Conservation (phyloP, 2,329 filamentous ascomycete genomes). For the Rutstroemia sp. region DNA sequence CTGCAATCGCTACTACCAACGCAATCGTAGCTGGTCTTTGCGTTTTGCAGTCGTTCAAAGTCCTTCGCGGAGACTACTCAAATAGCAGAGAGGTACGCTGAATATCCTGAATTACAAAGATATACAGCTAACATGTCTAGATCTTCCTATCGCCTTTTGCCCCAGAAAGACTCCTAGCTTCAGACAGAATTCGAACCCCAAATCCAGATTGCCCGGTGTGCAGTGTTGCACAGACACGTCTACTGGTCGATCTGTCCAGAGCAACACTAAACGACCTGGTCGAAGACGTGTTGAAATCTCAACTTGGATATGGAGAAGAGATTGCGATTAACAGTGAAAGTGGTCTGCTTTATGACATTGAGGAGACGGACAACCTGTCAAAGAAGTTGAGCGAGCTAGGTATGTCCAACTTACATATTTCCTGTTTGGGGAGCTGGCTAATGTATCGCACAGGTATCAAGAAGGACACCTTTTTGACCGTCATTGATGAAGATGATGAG, state of each 20-base stretch:
- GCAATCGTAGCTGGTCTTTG: conserved; percentile 91
- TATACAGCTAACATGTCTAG: conserved; percentile 30
- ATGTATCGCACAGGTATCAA: conserved; percentile 47
- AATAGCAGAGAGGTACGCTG: conserved; percentile 63
- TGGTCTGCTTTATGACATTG: conserved; percentile 80
- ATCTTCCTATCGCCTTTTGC: conserved; percentile 72
- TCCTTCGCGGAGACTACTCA: conserved; percentile 64
- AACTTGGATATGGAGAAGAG: conserved; percentile 74
- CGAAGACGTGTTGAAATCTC: conserved; percentile 59
- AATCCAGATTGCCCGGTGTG: conserved; percentile 83
- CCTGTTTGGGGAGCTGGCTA: neutral
- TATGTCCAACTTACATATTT: conserved; percentile 28
- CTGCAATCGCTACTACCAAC: conserved; percentile 95
- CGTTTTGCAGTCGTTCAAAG: conserved; percentile 87
- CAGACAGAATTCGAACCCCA: conserved; percentile 52
- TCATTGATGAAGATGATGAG: conserved; percentile 75
- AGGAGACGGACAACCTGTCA: conserved; percentile 76
- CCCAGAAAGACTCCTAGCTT: conserved; percentile 48
- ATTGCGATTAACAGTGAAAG: conserved; percentile 69
- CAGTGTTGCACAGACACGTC: conserved; percentile 59
- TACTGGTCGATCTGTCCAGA: conserved; percentile 60
- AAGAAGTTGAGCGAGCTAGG: conserved; percentile 75
- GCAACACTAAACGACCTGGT: conserved; percentile 77
- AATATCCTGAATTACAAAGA: neutral
- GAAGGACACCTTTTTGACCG: conserved; percentile 67